Evolutionary conservation across 352 stramenopile species (phyloP).

Genomic region (Globisporangium sylvaticum): DNA sequence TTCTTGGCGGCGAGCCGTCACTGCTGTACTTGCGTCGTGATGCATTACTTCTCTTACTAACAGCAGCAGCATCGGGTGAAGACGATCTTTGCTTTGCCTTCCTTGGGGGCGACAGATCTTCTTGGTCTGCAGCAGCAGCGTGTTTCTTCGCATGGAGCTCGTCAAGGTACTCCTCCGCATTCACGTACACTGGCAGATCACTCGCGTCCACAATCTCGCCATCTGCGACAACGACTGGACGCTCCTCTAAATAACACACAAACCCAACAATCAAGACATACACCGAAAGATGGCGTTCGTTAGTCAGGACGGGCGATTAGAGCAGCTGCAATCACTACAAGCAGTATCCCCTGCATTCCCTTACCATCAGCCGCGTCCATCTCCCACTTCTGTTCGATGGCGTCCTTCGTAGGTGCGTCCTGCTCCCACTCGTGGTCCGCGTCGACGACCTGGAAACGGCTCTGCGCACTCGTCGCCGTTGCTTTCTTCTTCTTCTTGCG

Average conservation of each 20-base stretch:
- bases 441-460: conserved; percentile 51
- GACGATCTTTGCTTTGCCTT: conserved; percentile 19
- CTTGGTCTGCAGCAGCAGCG: conserved; percentile 16
- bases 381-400: conserved; percentile 65
- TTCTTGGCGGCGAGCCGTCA: conserved; percentile 20
- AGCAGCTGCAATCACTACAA: too few species aligned
- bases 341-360: conserved; percentile 6
- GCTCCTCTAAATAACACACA: conserved; percentile 20
- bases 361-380: conserved; percentile 43
- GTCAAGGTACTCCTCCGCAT: conserved; percentile 60
- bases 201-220: conserved; percentile 50
- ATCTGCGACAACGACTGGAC: conserved; percentile 40
- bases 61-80: not conserved
- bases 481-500: conserved; percentile 48
- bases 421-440: conserved; percentile 53
- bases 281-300: not conserved
- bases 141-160: conserved; percentile 34
- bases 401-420: conserved; percentile 36
- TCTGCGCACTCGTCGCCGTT: conserved; percentile 4
- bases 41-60: not conserved
- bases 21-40: conserved; percentile 10
- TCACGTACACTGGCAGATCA: conserved; percentile 68
- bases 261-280: not conserved
- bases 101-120: conserved; percentile 47
- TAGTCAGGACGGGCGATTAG: not conserved